Evolutionary conservation across 177 flowering plant species (phyloP).

Genomic region (Vitis hybrid): DNA sequence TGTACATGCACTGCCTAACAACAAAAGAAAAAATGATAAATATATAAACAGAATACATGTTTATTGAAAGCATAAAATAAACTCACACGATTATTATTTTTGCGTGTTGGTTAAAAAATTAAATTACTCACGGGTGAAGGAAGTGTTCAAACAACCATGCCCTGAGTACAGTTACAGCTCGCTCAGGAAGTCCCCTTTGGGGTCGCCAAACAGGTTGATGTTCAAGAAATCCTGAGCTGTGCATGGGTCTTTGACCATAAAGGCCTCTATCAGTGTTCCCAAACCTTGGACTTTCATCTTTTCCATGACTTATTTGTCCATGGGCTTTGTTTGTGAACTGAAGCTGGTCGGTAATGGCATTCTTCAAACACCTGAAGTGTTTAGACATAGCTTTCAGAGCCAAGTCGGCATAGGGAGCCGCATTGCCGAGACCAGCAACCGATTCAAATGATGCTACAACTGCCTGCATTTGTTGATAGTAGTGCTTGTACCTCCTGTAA

Average conservation of each 20-base stretch:
- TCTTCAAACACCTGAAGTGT: constrained; percentile 71
- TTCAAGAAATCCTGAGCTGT: constrained; percentile 41
- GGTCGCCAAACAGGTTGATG: constrained; percentile 88
- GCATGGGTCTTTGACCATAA: constrained; percentile 38
- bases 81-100: neutral
- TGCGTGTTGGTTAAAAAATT: neutral
- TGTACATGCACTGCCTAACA: neutral
- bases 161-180: constrained; percentile 78
- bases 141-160: constrained; percentile 94
- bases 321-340: constrained; percentile 42
- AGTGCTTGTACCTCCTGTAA: constrained; percentile 74
- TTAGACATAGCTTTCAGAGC: constrained; percentile 72
- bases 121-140: constrained; percentile 78
- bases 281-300: constrained; percentile 34
- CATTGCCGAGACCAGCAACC: constrained; percentile 77
- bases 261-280: constrained; percentile 31
- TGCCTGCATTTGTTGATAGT: constrained; percentile 76
- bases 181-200: constrained; percentile 92
- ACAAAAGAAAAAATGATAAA: too few relatives aligned
- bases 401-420: constrained; percentile 70
- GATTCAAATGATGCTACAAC: constrained; percentile 82
- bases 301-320: constrained; percentile 30
- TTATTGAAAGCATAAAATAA: neutral
- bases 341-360: constrained; percentile 72
- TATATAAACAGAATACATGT: neutral